Percentiles rank a stretch among this genome's conserved stretches.
Evolutionary conservation across 192 early-diverging fungal species (phyloP).

Genomic region (Mortierella antarctica): DNA sequence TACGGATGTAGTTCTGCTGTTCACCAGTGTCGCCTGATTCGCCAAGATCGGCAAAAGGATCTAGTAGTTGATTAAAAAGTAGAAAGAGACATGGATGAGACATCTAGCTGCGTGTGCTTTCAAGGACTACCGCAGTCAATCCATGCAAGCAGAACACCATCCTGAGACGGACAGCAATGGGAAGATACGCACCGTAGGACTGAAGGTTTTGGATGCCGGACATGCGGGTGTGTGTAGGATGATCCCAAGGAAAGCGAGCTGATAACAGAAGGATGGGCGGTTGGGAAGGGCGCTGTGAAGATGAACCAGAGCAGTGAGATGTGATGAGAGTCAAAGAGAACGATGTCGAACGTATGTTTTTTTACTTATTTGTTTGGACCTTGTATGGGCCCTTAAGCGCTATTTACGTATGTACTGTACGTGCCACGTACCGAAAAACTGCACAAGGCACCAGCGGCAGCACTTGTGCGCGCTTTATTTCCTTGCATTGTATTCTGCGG

Average conservation of each 20-base stretch:
- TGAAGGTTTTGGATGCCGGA: conserved; percentile 63
- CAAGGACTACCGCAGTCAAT: not conserved
- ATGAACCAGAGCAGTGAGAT: not conserved
- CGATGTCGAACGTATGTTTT: too few species aligned
- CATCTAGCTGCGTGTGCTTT: not conserved
- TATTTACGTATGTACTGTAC: too few species aligned
- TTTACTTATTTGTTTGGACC: too few species aligned
- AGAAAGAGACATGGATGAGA: not conserved
- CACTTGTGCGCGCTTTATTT: too few species aligned
- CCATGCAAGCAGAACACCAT: not conserved
- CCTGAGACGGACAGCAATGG: not conserved
- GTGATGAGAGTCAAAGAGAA: not conserved
- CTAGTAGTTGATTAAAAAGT: conserved; percentile 7
- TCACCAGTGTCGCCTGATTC: conserved; percentile 53
- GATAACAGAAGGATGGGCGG: not conserved
- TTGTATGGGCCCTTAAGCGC: too few species aligned
- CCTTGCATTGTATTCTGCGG: too few species aligned
- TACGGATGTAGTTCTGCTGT: conserved; percentile 61
- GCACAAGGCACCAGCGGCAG: too few species aligned
- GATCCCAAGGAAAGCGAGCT: conserved; percentile 15
- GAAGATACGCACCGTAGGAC: conserved; percentile 46
- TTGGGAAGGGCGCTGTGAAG: not conserved
- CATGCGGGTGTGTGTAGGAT: conserved; percentile 49
- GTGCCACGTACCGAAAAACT: too few species aligned
- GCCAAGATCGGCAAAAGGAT: conserved; percentile 63